Evolutionary conservation across 2,329 filamentous ascomycete species (phyloP).

Genomic region (Botrytis galanthina): DNA sequence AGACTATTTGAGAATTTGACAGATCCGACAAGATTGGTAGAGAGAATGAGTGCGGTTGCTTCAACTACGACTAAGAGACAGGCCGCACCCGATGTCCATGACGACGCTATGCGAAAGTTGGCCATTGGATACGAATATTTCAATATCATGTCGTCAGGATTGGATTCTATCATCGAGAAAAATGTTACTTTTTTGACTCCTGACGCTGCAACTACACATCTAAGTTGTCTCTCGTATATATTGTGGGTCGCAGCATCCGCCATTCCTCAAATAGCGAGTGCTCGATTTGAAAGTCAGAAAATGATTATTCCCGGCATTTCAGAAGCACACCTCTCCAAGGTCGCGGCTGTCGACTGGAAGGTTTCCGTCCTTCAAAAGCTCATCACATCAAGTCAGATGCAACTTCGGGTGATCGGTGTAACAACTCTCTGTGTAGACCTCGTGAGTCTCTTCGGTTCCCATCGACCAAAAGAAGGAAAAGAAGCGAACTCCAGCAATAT

Average conservation of each 20-base stretch:
- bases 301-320: conserved; percentile 28
- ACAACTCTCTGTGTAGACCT: conserved; percentile 71
- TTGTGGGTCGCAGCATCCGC: conserved; percentile 43
- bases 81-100: conserved; percentile 21
- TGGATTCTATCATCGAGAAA: conserved; percentile 53
- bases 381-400: conserved; percentile 84
- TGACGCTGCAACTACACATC: conserved; percentile 45
- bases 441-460: conserved; percentile 61
- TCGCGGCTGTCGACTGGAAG: conserved; percentile 55
- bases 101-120: conserved; percentile 41
- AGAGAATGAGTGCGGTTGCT: conserved; percentile 29
- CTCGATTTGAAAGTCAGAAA: conserved; percentile 32
- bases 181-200: conserved; percentile 51
- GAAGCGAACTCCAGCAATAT: conserved; percentile 40
- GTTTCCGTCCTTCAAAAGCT: conserved; percentile 68
- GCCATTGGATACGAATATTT: conserved; percentile 47
- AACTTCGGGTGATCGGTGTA: conserved; percentile 77
- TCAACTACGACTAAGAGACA: conserved; percentile 25
- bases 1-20: conserved; percentile 42
- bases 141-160: conserved; percentile 42
- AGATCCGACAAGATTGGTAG: conserved; percentile 33
- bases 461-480: conserved; percentile 41
- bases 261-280: conserved; percentile 26
- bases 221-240: conserved; percentile 47
- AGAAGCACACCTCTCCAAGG: conserved; percentile 28